A percentile compares a stretch with the other conserved stretches of the same genome.
Evolutionary conservation across 805 yeast species (phyloP).

Genomic region (Yarrowia porcina): DNA sequence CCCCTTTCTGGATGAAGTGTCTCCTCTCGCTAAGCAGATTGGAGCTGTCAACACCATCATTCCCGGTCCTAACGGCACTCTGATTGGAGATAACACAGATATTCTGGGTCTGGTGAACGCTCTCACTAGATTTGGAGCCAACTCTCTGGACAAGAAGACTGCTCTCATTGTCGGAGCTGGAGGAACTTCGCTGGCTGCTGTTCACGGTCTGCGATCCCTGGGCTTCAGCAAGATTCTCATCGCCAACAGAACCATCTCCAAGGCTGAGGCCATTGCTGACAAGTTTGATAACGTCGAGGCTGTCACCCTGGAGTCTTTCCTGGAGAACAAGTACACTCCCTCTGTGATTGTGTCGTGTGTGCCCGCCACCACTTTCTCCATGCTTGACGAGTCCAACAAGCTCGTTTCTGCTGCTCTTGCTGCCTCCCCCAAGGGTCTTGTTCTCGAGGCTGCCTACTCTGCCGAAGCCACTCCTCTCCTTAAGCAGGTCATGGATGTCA

Average conservation of each 20-base stretch:
- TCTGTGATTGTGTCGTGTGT: conserved; percentile 71
- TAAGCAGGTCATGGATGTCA: conserved; percentile 62
- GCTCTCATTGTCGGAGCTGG: conserved; percentile 96
- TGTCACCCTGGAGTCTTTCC: conserved; percentile 47
- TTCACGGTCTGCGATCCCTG: conserved; percentile 73
- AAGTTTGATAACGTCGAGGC: conserved; percentile 66
- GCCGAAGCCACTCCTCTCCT: conserved; percentile 84
- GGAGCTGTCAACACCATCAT: conserved; percentile 93
- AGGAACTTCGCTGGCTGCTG: conserved; percentile 95
- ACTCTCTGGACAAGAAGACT: conserved; percentile 35
- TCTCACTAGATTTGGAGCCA: conserved; percentile 58
- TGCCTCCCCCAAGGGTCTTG: conserved; percentile 38
- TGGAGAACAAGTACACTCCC: conserved; percentile 44
- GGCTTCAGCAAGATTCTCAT: conserved; percentile 77
- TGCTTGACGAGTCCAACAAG: conserved; percentile 55
- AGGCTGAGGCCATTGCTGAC: conserved; percentile 55
- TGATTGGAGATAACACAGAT: conserved; percentile 89
- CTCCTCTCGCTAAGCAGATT: conserved; percentile 73
- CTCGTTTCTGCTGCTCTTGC: conserved; percentile 46
- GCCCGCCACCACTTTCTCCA: conserved; percentile 64
- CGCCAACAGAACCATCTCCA: conserved; percentile 72
- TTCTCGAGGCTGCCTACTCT: conserved; percentile 91
- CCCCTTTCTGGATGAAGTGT: conserved; percentile 58
- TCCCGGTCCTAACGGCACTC: conserved; percentile 44
- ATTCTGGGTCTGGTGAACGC: conserved; percentile 85